These are phyloP conservation scores for Neofusicoccum cordaticola DNA, from an alignment of 2,329 filamentous ascomycete species.

Conservation along the genomic window DNA sequence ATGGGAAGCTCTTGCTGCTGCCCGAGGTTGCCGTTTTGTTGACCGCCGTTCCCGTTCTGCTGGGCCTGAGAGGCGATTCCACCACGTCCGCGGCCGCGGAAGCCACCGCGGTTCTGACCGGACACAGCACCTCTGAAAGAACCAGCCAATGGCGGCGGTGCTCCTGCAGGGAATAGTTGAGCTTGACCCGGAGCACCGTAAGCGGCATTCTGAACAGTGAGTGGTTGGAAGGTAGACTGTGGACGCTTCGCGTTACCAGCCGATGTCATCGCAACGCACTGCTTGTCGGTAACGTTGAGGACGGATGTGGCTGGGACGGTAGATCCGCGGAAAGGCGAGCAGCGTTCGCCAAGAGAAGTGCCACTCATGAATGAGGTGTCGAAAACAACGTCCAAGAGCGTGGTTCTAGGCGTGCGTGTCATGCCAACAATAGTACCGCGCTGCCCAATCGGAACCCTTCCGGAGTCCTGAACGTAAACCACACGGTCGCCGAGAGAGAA, in stretches of 20 bases:
- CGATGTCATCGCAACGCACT: constrained; percentile 69
- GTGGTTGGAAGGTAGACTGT: constrained; percentile 47
- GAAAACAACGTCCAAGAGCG: constrained; percentile 87
- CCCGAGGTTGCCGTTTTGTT: constrained; percentile 14
- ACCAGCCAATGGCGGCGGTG: constrained; percentile 58
- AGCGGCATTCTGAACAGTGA: constrained; percentile 48
- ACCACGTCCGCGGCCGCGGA: constrained; percentile 40
- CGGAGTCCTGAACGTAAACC: constrained; percentile 87
- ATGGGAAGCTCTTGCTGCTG: constrained; percentile 31
- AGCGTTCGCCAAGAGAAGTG: constrained; percentile 84
- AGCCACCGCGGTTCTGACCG: constrained; percentile 41
- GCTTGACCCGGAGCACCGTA: constrained; percentile 59
- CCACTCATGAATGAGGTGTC: constrained; percentile 97
- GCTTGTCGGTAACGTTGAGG: constrained; percentile 78
- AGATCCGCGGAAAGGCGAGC: constrained; percentile 88
- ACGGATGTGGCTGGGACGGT: constrained; percentile 87
- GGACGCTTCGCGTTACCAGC: constrained; percentile 55
- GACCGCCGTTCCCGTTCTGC: constrained; percentile 26
- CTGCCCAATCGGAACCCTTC: constrained; percentile 89
- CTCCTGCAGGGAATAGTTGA: constrained; percentile 57
- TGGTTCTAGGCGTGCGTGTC: constrained; percentile 78
- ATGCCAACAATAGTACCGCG: constrained; percentile 93
- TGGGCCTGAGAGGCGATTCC: constrained; percentile 30
- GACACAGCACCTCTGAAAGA: constrained; percentile 58
- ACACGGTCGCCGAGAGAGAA: constrained; percentile 87